These are phyloP conservation scores for Manihot esculenta DNA, from an alignment of 441 rosid species.

Conservation along the genomic window DNA sequence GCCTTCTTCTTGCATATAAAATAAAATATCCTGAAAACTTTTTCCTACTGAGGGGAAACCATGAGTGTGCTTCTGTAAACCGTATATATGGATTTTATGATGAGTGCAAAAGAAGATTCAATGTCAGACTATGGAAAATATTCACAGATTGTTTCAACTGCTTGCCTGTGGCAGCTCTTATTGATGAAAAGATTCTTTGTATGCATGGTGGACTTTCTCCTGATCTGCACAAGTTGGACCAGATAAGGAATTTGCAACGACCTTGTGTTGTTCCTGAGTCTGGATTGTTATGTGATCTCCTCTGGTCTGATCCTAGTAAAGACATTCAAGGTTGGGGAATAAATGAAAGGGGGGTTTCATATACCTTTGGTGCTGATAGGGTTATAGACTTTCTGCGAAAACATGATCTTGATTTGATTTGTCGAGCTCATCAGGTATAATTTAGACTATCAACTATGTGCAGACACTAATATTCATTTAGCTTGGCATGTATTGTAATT, in stretches of 20 bases:
- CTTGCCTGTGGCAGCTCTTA: conserved; percentile 59
- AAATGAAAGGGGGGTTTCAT: conserved; percentile 65
- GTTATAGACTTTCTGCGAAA: conserved; percentile 50
- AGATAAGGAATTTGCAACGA: conserved; percentile 48
- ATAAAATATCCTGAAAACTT: conserved; percentile 60
- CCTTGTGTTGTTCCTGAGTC: conserved; percentile 53
- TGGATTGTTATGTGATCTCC: conserved; percentile 68
- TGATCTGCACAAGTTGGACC: conserved; percentile 46
- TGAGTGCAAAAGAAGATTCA: conserved; percentile 65
- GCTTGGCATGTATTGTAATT: neutral
- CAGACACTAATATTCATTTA: neutral
- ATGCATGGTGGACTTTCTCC: conserved; percentile 76
- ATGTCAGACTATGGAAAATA: conserved; percentile 55
- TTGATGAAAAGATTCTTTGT: conserved; percentile 63
- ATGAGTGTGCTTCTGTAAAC: conserved; percentile 65
- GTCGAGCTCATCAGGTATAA: conserved; percentile 67
- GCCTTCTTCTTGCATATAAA: conserved; percentile 67
- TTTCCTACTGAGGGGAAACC: conserved; percentile 66
- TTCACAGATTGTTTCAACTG: conserved; percentile 70
- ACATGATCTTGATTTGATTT: conserved; percentile 57
- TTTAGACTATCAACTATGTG: neutral
- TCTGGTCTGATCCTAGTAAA: conserved; percentile 65
- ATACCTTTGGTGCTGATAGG: conserved; percentile 55
- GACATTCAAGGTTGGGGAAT: conserved; percentile 54
- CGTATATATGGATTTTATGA: conserved; percentile 66